Base-by-base conservation (phyloP, 75 land plant species). In the Adiantum capillusveneris region DNA sequence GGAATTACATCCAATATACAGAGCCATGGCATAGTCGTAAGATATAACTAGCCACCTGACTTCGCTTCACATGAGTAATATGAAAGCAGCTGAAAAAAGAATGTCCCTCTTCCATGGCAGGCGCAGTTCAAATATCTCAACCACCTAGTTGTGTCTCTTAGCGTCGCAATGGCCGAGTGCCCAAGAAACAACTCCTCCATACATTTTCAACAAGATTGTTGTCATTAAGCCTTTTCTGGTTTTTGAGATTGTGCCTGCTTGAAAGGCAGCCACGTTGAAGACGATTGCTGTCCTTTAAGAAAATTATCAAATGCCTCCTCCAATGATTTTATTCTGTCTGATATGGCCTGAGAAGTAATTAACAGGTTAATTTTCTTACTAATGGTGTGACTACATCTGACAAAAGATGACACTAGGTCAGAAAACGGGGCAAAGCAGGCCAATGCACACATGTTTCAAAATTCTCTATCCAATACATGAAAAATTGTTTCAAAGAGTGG, bases 221-320 rank as follows among this genome's bases (percentile, higher is more conserved):
- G 17, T 46, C 14, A 2, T 21, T 18, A 14, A 34, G 37, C 3
- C 37, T 5, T 6, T 17, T 46, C 50, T 6, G 50, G 50, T 46
- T 46, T 46, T 14, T 46, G 50, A 46, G 18, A 14, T 17, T 46
- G 50, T 34, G 37, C 37, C 3, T 46, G 49, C 28, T 53, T 53
- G 55, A 53, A 53, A 12, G 55, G 55, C 2, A 53, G 55, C 55
- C 55, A 53, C 2, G 28, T 3, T 3, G 55, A 24, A 26, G 29
- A 25, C 1, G 25, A 25, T 53, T 26, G 55, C 21, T n/a, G n/a
- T 20, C 55, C 55, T 25, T 53, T 26, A 2, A 53, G 27, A 53
- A 53, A 53, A 2, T 53, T 53, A 25, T 53, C 28, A 53, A 53
- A 53, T 11, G 18, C 5, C 5, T 53, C 55, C 28, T 53, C 55